These are phyloP conservation scores for Mortierella sp. DNA, from an alignment of 371 early-diverging fungal species.

Conservation along the genomic window DNA sequence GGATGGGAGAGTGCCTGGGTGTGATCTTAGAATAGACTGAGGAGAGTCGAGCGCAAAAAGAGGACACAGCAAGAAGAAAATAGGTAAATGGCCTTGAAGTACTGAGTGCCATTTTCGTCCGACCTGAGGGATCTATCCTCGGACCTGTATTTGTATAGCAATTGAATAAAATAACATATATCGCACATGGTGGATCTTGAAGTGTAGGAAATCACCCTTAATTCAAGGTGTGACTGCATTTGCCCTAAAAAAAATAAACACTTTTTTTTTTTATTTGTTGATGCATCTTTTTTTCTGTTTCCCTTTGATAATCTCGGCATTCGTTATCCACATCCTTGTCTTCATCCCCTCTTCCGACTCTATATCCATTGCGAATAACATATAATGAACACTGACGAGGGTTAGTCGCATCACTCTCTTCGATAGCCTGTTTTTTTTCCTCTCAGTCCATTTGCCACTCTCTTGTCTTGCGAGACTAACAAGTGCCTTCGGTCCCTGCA, in stretches of 20 bases:
- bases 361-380: background rate
- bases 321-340: background rate
- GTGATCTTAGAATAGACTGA: conserved; percentile 4
- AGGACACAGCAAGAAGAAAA: conserved; percentile 16
- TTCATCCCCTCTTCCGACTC: background rate
- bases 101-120: background rate
- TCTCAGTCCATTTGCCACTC: too few relatives aligned
- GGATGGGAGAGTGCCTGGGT: background rate
- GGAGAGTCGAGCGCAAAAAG: background rate
- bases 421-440: too few relatives aligned
- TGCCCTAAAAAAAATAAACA: background rate
- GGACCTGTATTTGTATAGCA: too few relatives aligned
- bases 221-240: too few relatives aligned
- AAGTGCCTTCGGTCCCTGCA: too few relatives aligned
- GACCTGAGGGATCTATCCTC: too few relatives aligned
- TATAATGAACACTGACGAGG: conserved; percentile 68
- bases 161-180: too few relatives aligned
- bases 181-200: too few relatives aligned
- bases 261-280: conserved; percentile 1
- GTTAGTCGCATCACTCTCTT: too few relatives aligned
- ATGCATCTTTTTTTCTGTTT: too few relatives aligned
- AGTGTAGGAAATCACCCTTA: too few relatives aligned
- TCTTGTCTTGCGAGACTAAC: too few relatives aligned
- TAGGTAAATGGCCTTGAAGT: conserved; percentile 3
- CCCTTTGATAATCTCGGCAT: conserved; percentile 13